These are phyloP conservation scores for Fusarium nanum DNA, from an alignment of 2,329 filamentous ascomycete genomes.

Conservation along the genomic window DNA sequence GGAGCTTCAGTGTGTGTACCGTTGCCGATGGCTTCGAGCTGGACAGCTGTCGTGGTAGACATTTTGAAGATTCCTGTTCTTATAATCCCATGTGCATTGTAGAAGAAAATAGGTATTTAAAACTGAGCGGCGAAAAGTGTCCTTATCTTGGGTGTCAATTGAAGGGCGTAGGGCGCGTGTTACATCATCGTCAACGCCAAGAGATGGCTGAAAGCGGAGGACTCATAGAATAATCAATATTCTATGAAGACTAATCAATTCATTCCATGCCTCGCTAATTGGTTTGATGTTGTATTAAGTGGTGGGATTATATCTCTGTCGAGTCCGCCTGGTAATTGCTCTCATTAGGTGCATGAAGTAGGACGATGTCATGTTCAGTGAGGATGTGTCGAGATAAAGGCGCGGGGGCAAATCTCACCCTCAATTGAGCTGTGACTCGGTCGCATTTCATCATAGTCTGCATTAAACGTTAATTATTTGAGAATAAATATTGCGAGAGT, in stretches of 20 bases:
- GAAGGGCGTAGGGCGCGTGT: conserved; percentile 20
- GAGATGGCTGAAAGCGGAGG: background rate
- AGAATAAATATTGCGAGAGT: background rate
- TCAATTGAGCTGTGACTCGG: background rate
- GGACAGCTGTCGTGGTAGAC: conserved; percentile 32
- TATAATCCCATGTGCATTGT: background rate
- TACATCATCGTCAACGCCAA: conserved; percentile 13
- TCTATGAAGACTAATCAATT: background rate
- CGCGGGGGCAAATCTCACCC: conserved; percentile 1
- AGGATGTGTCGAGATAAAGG: conserved; percentile 4
- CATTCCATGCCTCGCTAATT: fast-evolving
- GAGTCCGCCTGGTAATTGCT: background rate
- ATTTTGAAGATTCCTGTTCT: background rate
- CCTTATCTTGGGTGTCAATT: conserved; percentile 14
- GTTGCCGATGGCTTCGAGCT: conserved; percentile 28
- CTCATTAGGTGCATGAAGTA: background rate
- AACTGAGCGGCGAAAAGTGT: background rate
- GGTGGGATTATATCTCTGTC: background rate
- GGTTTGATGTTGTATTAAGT: too few species aligned
- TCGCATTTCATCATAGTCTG: background rate
- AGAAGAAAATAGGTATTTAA: fast-evolving
- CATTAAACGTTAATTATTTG: background rate
- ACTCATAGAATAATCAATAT: background rate
- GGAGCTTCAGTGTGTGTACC: conserved; percentile 3
- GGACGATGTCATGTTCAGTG: background rate